These are phyloP conservation scores for Fusarium tuaranense DNA, from an alignment of 2,329 filamentous ascomycete genomes.

Conservation along the genomic window DNA sequence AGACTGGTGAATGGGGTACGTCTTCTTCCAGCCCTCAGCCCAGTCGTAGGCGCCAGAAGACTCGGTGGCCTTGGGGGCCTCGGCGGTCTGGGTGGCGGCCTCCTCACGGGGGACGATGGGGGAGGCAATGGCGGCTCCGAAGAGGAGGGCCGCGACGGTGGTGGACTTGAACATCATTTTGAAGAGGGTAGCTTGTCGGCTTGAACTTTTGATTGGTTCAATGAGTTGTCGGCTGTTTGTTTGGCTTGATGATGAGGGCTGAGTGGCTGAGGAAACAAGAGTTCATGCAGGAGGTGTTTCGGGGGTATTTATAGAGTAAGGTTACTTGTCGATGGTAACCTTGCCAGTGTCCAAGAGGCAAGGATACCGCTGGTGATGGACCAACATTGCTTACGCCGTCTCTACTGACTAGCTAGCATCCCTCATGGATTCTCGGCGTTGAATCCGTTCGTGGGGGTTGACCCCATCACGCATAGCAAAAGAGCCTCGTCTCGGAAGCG, in stretches of 20 bases:
- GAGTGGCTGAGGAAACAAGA: slow-evolving; percentile 30
- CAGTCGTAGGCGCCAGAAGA: slow-evolving; percentile 46
- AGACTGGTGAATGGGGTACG: slow-evolving; percentile 69
- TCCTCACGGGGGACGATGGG: slow-evolving; percentile 44
- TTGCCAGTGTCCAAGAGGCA: neutral
- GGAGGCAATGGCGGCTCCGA: slow-evolving; percentile 44
- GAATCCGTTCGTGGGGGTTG: slow-evolving; percentile 21
- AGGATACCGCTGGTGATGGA: neutral
- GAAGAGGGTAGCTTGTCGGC: neutral
- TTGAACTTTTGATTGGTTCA: slow-evolving; percentile 9
- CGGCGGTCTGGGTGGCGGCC: slow-evolving; percentile 35
- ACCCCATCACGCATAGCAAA: neutral
- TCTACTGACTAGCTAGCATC: neutral
- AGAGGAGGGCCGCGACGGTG: slow-evolving; percentile 34
- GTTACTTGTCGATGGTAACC: too few relatives aligned
- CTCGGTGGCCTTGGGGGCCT: slow-evolving; percentile 31
- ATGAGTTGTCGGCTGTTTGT: slow-evolving; percentile 2
- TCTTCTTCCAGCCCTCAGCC: slow-evolving; percentile 48
- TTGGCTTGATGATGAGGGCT: slow-evolving; percentile 8
- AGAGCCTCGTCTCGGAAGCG: neutral
- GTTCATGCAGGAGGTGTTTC: slow-evolving; percentile 13
- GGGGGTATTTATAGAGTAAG: slow-evolving; percentile 43
- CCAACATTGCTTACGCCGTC: neutral
- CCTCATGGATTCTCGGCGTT: slow-evolving; percentile 11
- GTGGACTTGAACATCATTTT: slow-evolving; percentile 46